Percentiles rank a stretch among this genome's conserved stretches.
These are phyloP conservation scores for Penicillium frequentans DNA, from an alignment of 2,329 filamentous ascomycete species.

Conservation along the genomic window DNA sequence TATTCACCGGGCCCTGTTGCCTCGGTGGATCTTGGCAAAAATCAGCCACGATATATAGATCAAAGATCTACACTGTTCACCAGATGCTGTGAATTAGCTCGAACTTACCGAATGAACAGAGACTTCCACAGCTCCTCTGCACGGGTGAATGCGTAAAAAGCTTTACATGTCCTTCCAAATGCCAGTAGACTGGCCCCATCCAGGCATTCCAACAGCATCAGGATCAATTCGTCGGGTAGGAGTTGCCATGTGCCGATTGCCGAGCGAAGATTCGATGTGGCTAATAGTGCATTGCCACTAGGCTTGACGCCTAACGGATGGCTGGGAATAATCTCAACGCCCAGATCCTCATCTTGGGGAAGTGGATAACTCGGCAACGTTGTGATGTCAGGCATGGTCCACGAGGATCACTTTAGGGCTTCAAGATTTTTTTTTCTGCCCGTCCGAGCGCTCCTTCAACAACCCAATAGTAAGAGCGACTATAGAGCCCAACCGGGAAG, in stretches of 20 bases:
- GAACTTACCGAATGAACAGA: slow-evolving; percentile 75
- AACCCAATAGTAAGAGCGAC: not conserved
- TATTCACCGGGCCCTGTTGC: not conserved
- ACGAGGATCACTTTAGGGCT: slow-evolving; percentile 20
- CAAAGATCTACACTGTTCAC: not conserved
- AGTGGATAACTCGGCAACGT: slow-evolving; percentile 25
- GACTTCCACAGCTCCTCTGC: slow-evolving; percentile 88
- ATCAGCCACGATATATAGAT: not conserved
- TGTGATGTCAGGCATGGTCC: slow-evolving; percentile 36
- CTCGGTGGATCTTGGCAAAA: not conserved
- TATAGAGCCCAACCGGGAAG: not conserved
- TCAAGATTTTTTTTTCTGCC: slow-evolving; percentile 19
- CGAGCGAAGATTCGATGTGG: slow-evolving; percentile 64
- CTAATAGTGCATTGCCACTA: slow-evolving; percentile 75
- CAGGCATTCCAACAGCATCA: slow-evolving; percentile 72
- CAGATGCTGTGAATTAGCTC: not conserved
- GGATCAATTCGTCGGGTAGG: slow-evolving; percentile 79
- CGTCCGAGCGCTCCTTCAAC: slow-evolving; percentile 8
- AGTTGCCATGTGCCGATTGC: slow-evolving; percentile 64
- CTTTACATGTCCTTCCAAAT: slow-evolving; percentile 78
- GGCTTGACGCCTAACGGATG: slow-evolving; percentile 87
- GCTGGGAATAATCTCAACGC: slow-evolving; percentile 60
- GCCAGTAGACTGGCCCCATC: slow-evolving; percentile 62
- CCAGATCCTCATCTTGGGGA: slow-evolving; percentile 14
- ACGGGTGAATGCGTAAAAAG: slow-evolving; percentile 79